Conservation (phyloP, 805 yeast genomes). For the Zygosaccharomyces pseudorouxii region DNA sequence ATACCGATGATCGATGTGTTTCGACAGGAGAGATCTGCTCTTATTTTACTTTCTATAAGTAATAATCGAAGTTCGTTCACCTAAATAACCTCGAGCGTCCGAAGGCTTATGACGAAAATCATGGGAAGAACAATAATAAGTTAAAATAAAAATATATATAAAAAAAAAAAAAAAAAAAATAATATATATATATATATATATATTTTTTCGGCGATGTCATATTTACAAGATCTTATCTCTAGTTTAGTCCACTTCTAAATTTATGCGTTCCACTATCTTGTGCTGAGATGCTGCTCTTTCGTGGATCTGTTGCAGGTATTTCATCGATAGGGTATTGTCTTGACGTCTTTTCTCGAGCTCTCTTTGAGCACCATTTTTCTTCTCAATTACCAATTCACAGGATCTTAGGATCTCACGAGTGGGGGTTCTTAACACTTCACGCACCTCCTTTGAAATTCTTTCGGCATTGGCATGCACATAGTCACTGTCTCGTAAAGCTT, state of each 20-base stretch:
- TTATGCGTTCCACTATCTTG: constrained; percentile 22
- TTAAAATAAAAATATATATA: not conserved
- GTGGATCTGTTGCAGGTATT: constrained; percentile 25
- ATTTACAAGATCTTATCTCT: constrained; percentile 7
- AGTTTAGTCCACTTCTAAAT: constrained; percentile 31
- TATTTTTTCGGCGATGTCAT: not conserved
- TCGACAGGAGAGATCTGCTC: not conserved
- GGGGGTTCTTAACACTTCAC: constrained; percentile 77
- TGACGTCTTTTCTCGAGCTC: constrained; percentile 26
- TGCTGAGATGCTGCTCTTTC: constrained; percentile 24
- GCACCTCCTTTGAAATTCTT: constrained; percentile 75
- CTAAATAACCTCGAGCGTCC: constrained; percentile 1
- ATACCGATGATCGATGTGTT: not conserved
- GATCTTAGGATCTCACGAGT: constrained; percentile 60
- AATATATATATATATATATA: not conserved
- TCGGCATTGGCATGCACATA: constrained; percentile 74
- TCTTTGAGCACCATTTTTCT: constrained; percentile 23
- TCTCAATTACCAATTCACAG: constrained; percentile 28
- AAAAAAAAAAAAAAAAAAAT: not conserved
- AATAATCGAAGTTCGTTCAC: not conserved
- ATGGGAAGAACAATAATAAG: not conserved
- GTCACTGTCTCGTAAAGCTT: constrained; percentile 60
- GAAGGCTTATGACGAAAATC: not conserved
- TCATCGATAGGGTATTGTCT: constrained; percentile 24
- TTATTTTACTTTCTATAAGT: not conserved